Evolutionary conservation across 192 early-diverging fungal genomes (phyloP).

Genomic region (Diversispora epigaea): DNA sequence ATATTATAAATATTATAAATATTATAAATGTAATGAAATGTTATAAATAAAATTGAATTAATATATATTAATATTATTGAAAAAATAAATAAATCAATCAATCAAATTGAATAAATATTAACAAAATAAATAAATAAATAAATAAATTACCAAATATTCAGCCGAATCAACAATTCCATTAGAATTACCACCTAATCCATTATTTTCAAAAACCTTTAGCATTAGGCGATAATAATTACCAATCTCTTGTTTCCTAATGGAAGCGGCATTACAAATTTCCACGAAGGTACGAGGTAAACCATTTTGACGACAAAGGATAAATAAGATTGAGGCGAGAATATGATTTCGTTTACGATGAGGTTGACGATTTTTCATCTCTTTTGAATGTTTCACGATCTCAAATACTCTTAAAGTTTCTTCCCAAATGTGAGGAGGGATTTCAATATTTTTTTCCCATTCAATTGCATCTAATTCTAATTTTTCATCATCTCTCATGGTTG

Average conservation of each 20-base stretch:
- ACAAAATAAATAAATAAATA: constrained; percentile 8
- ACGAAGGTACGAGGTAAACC: constrained; percentile 62
- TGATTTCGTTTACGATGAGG: constrained; percentile 61
- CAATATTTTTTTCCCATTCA: constrained; percentile 34
- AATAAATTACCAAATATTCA: constrained; percentile 47
- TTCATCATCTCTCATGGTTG: constrained; percentile 29
- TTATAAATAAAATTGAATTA: constrained; percentile 7
- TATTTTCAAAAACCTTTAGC: constrained; percentile 54
- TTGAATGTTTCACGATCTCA: constrained; percentile 56
- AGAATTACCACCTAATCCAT: constrained; percentile 20
- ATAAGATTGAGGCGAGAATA: constrained; percentile 61
- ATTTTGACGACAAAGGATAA: constrained; percentile 58
- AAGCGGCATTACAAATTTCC: constrained; percentile 61
- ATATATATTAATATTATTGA: background rate
- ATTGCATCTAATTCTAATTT: constrained; percentile 25
- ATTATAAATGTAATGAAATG: too few relatives aligned
- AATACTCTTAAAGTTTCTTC: constrained; percentile 51
- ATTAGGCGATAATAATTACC: constrained; percentile 64
- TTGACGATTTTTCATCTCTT: constrained; percentile 66
- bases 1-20: background rate
- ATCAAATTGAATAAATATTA: constrained; percentile 16
- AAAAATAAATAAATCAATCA: background rate
- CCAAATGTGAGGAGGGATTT: constrained; percentile 32
- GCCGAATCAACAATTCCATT: constrained; percentile 40
- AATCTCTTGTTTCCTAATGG: constrained; percentile 61